Conservation (phyloP, 768 basidiomycete species). For the Naganishia randhawae region DNA sequence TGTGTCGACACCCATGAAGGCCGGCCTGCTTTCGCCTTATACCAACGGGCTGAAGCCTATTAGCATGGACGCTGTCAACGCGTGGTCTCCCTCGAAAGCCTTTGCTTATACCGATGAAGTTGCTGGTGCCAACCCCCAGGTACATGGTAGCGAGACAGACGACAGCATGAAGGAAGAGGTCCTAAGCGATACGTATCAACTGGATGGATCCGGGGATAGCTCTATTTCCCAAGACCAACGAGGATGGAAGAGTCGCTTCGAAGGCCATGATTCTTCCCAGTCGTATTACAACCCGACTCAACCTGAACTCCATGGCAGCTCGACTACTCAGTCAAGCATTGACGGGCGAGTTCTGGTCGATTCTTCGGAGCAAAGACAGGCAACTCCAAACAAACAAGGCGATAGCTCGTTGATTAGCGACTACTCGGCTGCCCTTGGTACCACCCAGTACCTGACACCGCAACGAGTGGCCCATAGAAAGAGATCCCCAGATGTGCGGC, state of each 20-base stretch:
- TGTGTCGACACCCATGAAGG: neutral
- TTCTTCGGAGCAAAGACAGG: neutral
- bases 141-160: neutral
- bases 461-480: neutral
- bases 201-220: neutral
- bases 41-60: constrained; percentile 6
- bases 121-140: neutral
- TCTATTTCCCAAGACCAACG: neutral
- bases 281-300: neutral
- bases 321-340: neutral
- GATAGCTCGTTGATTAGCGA: constrained; percentile 12
- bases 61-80: constrained; percentile 11
- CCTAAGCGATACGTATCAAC: constrained; percentile 1
- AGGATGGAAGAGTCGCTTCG: neutral
- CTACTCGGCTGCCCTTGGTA: neutral
- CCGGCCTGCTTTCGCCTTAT: neutral
- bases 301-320: neutral
- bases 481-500: constrained; percentile 13
- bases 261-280: neutral
- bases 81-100: constrained; percentile 10
- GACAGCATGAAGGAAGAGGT: neutral
- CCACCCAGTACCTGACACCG: neutral
- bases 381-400: neutral
- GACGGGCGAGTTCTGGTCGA: neutral
- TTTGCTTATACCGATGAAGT: constrained; percentile 11